phyloP scores from a whole-genome alignment of 2,329 filamentous ascomycete species.

The Beauveria sp. region DNA sequence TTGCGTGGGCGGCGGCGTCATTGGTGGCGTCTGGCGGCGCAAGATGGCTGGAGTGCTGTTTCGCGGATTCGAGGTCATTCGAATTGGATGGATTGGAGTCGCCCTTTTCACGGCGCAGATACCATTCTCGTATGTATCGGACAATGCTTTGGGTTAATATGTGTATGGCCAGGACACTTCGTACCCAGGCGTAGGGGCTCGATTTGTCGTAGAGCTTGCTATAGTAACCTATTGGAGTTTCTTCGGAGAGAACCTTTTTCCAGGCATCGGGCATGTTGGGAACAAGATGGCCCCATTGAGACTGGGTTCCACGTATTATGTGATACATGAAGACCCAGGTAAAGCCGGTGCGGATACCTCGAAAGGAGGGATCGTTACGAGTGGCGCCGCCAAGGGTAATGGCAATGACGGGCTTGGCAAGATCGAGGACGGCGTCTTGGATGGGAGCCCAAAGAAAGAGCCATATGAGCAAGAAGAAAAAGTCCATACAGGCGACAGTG shows the following conservation, averaged over 20 bases:
- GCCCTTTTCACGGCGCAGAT: constrained; percentile 50
- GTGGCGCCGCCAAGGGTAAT: constrained; percentile 76
- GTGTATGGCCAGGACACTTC: constrained; percentile 64
- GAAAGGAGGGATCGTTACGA: constrained; percentile 59
- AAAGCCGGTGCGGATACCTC: constrained; percentile 65
- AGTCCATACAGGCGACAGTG: constrained; percentile 77
- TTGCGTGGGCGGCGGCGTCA: constrained; percentile 10
- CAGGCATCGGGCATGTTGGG: constrained; percentile 40
- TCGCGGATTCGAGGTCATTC: constrained; percentile 57
- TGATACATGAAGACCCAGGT: constrained; percentile 56
- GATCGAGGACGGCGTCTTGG: constrained; percentile 80
- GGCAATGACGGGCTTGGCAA: constrained; percentile 89
- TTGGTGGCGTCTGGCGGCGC: constrained; percentile 23
- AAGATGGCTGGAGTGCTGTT: constrained; percentile 32
- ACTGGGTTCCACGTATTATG: constrained; percentile 40
- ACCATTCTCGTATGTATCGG: constrained; percentile 63
- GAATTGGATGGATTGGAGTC: constrained; percentile 39
- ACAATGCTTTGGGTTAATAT: constrained; percentile 68
- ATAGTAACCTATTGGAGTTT: constrained; percentile 32
- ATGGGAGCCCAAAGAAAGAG: constrained; percentile 80
- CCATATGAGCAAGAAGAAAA: constrained; percentile 77
- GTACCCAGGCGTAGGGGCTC: constrained; percentile 56
- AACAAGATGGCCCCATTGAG: constrained; percentile 39
- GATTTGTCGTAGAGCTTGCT: constrained; percentile 50
- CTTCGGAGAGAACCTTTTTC: constrained; percentile 15